Percentiles rank a stretch among this genome's conserved stretches.
phyloP scores from a whole-genome alignment of 352 stramenopile genomes.

The Plasmopara viticola region DNA sequence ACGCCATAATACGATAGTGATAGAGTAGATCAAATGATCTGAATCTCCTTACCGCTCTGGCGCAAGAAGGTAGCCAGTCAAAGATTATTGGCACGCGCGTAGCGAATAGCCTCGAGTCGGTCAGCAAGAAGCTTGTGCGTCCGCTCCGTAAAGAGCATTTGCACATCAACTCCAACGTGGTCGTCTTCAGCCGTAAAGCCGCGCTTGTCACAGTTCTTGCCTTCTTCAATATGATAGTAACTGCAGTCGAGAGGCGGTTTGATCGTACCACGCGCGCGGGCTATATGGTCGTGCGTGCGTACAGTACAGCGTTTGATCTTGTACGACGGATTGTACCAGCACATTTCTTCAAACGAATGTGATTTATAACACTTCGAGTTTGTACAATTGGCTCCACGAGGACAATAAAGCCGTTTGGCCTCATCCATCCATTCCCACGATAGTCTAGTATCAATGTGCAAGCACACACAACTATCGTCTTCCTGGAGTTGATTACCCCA shows the following conservation, averaged over 20 bases:
- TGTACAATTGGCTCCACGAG: slow-evolving; percentile 24
- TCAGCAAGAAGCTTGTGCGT: slow-evolving; percentile 35
- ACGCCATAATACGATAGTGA: background rate
- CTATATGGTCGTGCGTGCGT: slow-evolving; percentile 25
- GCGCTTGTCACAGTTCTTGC: slow-evolving; percentile 28
- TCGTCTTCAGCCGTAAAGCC: slow-evolving; percentile 29
- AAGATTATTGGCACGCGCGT: slow-evolving; percentile 20
- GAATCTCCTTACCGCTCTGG: background rate
- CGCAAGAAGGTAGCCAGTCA: slow-evolving; percentile 2
- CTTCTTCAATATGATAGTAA: slow-evolving; percentile 35
- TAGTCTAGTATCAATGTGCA: slow-evolving; percentile 39
- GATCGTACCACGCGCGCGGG: slow-evolving; percentile 22
- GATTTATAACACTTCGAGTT: slow-evolving; percentile 36
- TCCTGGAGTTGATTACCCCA: slow-evolving; percentile 35
- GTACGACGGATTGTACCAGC: slow-evolving; percentile 46
- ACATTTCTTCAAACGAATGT: slow-evolving; percentile 41
- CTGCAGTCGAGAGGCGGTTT: slow-evolving; percentile 24
- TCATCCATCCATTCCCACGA: slow-evolving; percentile 39
- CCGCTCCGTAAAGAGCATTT: slow-evolving; percentile 40
- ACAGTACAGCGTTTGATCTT: slow-evolving; percentile 36
- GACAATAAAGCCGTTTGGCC: slow-evolving; percentile 29
- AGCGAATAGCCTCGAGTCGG: slow-evolving; percentile 24
- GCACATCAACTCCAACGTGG: slow-evolving; percentile 28
- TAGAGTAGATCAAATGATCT: too few species aligned
- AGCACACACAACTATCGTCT: slow-evolving; percentile 35